phyloP scores from a whole-genome alignment of 2,329 filamentous ascomycete genomes.

The Fusarium poae region DNA sequence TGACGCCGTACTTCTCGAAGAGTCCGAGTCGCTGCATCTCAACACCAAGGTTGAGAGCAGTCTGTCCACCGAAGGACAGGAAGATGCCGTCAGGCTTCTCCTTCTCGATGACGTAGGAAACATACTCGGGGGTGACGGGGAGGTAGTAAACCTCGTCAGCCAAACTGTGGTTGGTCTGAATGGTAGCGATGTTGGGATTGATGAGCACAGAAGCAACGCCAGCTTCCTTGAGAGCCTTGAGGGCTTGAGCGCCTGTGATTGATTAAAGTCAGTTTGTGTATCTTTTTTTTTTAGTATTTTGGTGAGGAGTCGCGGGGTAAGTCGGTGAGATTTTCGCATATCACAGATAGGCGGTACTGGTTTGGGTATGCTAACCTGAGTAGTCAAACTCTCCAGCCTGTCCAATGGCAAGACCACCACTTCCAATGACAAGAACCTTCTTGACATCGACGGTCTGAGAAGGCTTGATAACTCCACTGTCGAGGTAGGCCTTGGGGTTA shows the following conservation, averaged over 20 bases:
- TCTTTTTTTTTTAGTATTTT: conserved; percentile 8
- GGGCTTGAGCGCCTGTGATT: conserved; percentile 84
- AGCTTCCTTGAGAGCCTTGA: conserved; percentile 97
- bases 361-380: conserved; percentile 76
- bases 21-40: conserved; percentile 97
- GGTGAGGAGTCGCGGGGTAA: conserved; percentile 38
- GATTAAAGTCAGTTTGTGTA: conserved; percentile 37
- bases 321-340: conserved; percentile 18
- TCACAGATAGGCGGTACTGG: background rate
- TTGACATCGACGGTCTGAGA: conserved; percentile 88
- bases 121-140: conserved; percentile 97
- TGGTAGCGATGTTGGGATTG: conserved; percentile 98
- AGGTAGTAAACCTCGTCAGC: conserved; percentile 99
- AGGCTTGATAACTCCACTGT: conserved; percentile 87
- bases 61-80: conserved; percentile 97
- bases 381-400: conserved; percentile 99
- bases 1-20: conserved; percentile 95
- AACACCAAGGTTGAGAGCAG: conserved; percentile 94
- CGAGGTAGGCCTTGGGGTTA: conserved; percentile 86
- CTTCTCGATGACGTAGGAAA: conserved; percentile 95
- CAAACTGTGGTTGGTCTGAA: conserved; percentile 95
- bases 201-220: conserved; percentile 92
- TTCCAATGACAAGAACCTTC: conserved; percentile 97
- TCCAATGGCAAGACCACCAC: conserved; percentile 94
- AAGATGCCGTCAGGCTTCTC: conserved; percentile 97